Conservation (phyloP, 768 basidiomycete genomes). For the Tulasnella sp. region DNA sequence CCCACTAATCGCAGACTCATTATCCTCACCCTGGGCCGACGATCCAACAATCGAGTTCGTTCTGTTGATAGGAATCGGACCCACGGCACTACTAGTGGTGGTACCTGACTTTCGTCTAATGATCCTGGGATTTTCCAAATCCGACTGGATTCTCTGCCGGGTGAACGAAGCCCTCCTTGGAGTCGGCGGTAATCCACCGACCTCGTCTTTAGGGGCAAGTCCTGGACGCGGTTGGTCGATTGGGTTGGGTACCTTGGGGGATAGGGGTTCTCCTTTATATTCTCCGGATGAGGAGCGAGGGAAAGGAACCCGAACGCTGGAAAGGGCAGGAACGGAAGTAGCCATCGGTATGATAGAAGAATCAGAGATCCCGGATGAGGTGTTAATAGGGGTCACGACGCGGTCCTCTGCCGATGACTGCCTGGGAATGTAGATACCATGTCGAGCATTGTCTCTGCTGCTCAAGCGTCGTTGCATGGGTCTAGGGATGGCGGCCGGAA, state of each 20-base stretch:
- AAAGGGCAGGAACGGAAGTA: conserved; percentile 13
- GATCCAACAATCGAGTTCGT: too few relatives aligned
- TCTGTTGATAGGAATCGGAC: too few relatives aligned
- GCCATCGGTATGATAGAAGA: too few relatives aligned
- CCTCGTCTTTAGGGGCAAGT: background rate
- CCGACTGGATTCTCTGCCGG: conserved; percentile 25
- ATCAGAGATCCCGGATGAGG: background rate
- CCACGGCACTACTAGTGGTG: conserved; percentile 25
- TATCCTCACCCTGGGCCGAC: background rate
- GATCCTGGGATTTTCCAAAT: conserved; percentile 9
- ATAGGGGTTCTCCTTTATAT: conserved; percentile 4
- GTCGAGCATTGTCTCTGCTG: conserved; percentile 6
- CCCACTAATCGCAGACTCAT: conserved; percentile 25
- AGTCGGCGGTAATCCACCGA: background rate
- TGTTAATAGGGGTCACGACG: background rate
- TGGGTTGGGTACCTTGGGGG: background rate
- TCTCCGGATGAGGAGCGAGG: conserved; percentile 18
- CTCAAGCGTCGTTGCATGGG: conserved; percentile 11
- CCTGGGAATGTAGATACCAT: conserved; percentile 11
- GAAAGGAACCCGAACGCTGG: conserved; percentile 16
- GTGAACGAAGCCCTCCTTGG: background rate
- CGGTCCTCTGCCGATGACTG: conserved; percentile 9
- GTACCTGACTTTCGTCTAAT: background rate
- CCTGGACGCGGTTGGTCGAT: too few relatives aligned
- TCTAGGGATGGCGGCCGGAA: background rate